phyloP scores from a whole-genome alignment of 495 filamentous ascomycete species.

The Aspergillus wentii region DNA sequence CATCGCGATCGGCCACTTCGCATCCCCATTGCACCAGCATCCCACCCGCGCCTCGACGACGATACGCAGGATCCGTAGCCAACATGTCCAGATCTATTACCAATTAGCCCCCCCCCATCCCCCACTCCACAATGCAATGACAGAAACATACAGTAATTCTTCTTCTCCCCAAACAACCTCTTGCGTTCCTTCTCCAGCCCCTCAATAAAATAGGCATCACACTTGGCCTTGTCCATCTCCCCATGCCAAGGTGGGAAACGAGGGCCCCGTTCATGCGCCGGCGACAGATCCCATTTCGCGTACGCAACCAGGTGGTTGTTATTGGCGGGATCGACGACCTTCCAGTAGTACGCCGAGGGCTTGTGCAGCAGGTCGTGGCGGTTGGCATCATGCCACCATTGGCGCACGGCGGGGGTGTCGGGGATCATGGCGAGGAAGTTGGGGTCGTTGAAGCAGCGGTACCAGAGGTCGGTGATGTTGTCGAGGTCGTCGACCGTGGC shows the following conservation, averaged over 20 bases:
- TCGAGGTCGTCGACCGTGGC: slow-evolving; percentile 13
- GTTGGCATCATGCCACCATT: slow-evolving; percentile 16
- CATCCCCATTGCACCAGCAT: slow-evolving; percentile 46
- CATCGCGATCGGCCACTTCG: slow-evolving; percentile 25
- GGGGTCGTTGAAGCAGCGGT: slow-evolving; percentile 14
- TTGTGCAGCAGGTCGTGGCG: slow-evolving; percentile 9
- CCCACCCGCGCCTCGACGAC: slow-evolving; percentile 40
- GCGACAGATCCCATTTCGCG: slow-evolving; percentile 17
- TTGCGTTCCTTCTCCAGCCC: slow-evolving; percentile 3
- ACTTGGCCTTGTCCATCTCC: slow-evolving; percentile 6
- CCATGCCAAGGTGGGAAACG: slow-evolving; percentile 13
- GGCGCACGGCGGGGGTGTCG: slow-evolving; percentile 15
- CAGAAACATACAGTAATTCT: slow-evolving; percentile 14
- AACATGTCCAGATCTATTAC: slow-evolving; percentile 37
- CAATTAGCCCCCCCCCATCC: background rate
- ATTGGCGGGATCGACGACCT: slow-evolving; percentile 8
- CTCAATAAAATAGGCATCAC: slow-evolving; percentile 7
- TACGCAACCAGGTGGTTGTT: slow-evolving; percentile 7
- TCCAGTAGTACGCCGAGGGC: slow-evolving; percentile 17
- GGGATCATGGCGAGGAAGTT: slow-evolving; percentile 11
- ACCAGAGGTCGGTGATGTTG: slow-evolving; percentile 11
- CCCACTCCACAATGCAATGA: background rate
- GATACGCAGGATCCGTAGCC: slow-evolving; percentile 37
- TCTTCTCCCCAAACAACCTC: slow-evolving; percentile 4
- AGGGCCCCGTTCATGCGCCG: slow-evolving; percentile 4